These are phyloP conservation scores for Phalaenopsis hybrid DNA, from an alignment of 116 monocot genomes.

Conservation along the genomic window DNA sequence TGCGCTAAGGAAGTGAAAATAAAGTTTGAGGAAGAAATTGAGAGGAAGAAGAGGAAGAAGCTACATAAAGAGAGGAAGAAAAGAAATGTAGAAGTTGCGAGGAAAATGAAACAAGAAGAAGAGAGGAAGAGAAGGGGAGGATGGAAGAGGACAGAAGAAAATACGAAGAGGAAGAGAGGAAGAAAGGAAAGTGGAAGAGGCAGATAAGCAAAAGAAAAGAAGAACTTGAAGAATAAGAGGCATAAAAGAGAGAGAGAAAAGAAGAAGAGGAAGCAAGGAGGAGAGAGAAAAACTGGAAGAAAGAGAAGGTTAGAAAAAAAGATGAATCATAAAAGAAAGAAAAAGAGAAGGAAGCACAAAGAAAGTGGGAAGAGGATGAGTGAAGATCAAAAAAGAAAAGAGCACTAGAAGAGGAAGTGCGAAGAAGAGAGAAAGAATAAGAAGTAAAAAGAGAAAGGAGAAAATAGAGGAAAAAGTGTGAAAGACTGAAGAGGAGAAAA, in stretches of 20 bases:
- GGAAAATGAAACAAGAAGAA: background rate
- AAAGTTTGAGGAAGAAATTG: conserved; percentile 16
- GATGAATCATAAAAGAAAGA: conserved; percentile 1
- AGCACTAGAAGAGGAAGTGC: background rate
- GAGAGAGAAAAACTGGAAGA: background rate
- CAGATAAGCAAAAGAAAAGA: background rate
- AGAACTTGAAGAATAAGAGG: background rate
- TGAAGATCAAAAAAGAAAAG: conserved; percentile 11
- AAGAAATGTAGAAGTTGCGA: background rate
- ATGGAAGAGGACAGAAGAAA: background rate
- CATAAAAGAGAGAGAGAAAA: background rate
- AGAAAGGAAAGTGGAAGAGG: background rate
- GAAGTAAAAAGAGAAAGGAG: background rate
- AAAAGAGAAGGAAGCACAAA: background rate
- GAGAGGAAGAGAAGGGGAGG: conserved; percentile 2
- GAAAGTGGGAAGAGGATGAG: conserved; percentile 12
- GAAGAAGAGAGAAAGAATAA: conserved; percentile 8
- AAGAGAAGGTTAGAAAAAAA: background rate
- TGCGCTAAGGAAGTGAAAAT: conserved; percentile 47
- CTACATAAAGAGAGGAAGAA: background rate
- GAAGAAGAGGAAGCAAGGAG: conserved; percentile 1
- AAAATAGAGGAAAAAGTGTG: background rate
- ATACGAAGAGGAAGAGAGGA: background rate
- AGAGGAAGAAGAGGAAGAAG: conserved; percentile 5
- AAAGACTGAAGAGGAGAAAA: background rate